Conservation (phyloP, 768 basidiomycete genomes). For the Suillus decipiens region DNA sequence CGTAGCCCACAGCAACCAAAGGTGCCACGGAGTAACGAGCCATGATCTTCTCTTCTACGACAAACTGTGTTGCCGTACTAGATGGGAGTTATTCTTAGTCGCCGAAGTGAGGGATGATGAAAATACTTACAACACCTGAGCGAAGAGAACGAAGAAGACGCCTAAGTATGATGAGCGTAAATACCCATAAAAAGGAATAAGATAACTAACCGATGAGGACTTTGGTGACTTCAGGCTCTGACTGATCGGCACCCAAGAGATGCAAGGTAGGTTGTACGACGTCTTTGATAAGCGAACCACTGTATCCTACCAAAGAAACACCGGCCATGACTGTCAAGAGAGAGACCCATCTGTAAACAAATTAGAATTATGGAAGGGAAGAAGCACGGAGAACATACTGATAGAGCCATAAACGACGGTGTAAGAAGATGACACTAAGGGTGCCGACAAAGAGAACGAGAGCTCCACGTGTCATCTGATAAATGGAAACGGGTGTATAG, state of each 20-base stretch:
- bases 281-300: constrained; percentile 86
- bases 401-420: constrained; percentile 81
- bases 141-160: constrained; percentile 89
- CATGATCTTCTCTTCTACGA: constrained; percentile 97
- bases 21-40: constrained; percentile 82
- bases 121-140: constrained; percentile 85
- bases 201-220: constrained; percentile 64
- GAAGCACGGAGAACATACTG: constrained; percentile 53
- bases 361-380: constrained; percentile 9
- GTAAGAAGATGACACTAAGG: constrained; percentile 89
- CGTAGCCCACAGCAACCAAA: constrained; percentile 90
- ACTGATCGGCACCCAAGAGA: constrained; percentile 28
- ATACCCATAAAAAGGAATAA: constrained; percentile 19
- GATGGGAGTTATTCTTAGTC: constrained; percentile 14
- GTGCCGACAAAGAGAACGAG: constrained; percentile 93
- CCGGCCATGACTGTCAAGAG: constrained; percentile 87
- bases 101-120: background rate
- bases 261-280: constrained; percentile 31
- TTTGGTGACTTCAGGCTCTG: constrained; percentile 61
- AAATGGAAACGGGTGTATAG: constrained; percentile 95
- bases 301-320: constrained; percentile 82
- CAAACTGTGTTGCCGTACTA: constrained; percentile 90
- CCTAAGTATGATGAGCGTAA: constrained; percentile 46
- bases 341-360: constrained; percentile 73
- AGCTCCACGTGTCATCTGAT: constrained; percentile 94